Percentiles rank a stretch among this genome's conserved stretches.
These are phyloP conservation scores for Mytilinidion resinicola DNA, from an alignment of 495 filamentous ascomycete species.

Conservation along the genomic window DNA sequence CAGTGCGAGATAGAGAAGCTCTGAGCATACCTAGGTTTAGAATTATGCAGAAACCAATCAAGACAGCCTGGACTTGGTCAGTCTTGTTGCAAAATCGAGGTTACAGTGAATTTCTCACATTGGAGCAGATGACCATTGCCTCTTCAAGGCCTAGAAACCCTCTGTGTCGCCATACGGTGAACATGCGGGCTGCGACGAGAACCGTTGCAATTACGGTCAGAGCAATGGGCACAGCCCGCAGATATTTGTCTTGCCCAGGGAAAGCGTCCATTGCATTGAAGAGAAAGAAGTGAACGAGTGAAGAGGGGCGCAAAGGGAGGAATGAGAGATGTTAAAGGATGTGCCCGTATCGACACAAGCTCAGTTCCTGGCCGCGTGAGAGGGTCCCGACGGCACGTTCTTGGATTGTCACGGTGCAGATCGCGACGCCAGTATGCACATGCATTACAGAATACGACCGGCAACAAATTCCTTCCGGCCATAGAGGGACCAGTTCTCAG, in stretches of 20 bases:
- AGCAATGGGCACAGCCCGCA: conserved; percentile 1
- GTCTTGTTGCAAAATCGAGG: background rate
- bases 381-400: too few species aligned
- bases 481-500: too few species aligned
- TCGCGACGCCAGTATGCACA: too few species aligned
- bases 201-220: conserved; percentile 4
- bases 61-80: background rate
- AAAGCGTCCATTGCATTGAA: conserved; percentile 1
- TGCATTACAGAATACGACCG: too few species aligned
- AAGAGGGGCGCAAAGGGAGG: background rate
- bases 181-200: background rate
- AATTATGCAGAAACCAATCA: conserved; percentile 1
- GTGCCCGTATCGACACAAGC: too few species aligned
- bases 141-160: conserved; percentile 7
- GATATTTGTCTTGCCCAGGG: conserved; percentile 1
- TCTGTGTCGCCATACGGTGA: conserved; percentile 7
- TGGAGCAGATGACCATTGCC: background rate
- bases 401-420: too few species aligned
- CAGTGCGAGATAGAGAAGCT: too few species aligned
- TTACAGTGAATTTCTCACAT: background rate
- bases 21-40: background rate
- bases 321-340: too few species aligned
- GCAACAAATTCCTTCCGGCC: too few species aligned
- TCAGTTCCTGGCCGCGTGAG: too few species aligned
- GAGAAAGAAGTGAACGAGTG: background rate